A percentile compares a stretch with the other conserved stretches of the same genome.
Evolutionary conservation across 257 asterid genomes (phyloP).

Genomic region (Solanum rostratum): DNA sequence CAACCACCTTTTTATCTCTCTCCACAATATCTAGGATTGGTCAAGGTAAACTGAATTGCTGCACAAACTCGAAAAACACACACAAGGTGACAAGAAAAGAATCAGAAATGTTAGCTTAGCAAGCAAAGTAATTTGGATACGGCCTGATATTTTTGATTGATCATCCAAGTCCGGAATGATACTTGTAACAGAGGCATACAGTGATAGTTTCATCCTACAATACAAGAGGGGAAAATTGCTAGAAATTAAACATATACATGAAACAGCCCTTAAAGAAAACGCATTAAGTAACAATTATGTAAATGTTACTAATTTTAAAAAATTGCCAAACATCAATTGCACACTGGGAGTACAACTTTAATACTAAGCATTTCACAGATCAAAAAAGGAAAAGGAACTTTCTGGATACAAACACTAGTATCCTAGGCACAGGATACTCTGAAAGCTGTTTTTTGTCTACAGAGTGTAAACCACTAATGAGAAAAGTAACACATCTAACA

Average conservation of each 20-base stretch:
- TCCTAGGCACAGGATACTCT: background rate
- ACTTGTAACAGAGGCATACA: constrained; percentile 79
- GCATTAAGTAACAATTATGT: background rate
- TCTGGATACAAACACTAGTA: background rate
- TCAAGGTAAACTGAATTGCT: constrained; percentile 10
- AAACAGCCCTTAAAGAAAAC: background rate
- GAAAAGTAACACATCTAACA: background rate
- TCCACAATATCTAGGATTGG: constrained; percentile 49
- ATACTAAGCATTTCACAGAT: background rate
- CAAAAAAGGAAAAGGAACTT: background rate
- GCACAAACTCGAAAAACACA: too few species aligned
- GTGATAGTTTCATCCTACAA: constrained; percentile 72
- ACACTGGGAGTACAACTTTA: background rate
- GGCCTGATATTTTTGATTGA: constrained; percentile 58
- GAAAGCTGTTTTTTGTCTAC: background rate
- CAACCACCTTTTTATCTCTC: constrained; percentile 37
- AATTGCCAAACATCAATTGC: background rate
- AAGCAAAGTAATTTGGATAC: constrained; percentile 50
- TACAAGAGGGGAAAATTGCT: background rate
- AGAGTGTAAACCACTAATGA: background rate
- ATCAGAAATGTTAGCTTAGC: background rate
- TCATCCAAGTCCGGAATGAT: constrained; percentile 58
- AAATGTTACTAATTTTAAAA: background rate
- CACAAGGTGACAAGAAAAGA: background rate
- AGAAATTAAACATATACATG: background rate